Evolutionary conservation across 2,329 filamentous ascomycete species (phyloP).

Genomic region (Ascochyta pisi): DNA sequence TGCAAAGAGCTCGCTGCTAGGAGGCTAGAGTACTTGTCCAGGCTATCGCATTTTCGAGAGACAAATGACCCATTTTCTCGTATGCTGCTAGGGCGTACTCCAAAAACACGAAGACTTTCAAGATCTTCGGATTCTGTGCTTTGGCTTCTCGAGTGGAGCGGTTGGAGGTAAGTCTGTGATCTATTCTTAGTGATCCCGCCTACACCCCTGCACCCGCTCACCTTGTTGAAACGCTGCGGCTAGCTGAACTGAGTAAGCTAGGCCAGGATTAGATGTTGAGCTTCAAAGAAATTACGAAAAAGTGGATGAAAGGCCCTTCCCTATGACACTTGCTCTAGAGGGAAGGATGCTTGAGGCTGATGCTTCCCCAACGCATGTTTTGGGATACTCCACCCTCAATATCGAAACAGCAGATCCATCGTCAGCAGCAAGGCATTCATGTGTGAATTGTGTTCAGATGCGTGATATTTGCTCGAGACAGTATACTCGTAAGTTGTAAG

Average conservation of each 20-base stretch:
- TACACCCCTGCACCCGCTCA: slow-evolving; percentile 5
- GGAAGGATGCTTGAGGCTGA: neutral
- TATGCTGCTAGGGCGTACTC: neutral
- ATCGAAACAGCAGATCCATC: neutral
- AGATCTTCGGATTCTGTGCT: no score
- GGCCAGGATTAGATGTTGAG: neutral
- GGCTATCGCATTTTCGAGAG: neutral
- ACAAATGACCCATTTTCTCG: neutral
- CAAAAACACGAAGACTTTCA: neutral
- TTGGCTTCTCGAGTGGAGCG: neutral
- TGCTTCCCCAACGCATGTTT: neutral
- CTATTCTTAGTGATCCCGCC: slow-evolving; percentile 15
- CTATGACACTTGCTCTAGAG: neutral
- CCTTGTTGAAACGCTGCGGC: slow-evolving; percentile 4
- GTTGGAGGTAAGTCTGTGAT: slow-evolving; percentile 3
- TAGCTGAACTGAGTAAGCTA: slow-evolving; percentile 9
- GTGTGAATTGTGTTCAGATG: neutral
- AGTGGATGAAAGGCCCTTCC: neutral
- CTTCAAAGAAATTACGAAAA: neutral
- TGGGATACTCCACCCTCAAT: neutral
- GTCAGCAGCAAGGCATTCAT: neutral
- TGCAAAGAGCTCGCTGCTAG: neutral
- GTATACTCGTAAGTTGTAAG: neutral
- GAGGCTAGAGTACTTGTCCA: neutral
- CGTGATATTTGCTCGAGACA: neutral